A percentile compares a stretch with the other conserved stretches of the same genome.
These are phyloP conservation scores for Corynespora cassiicola DNA, from an alignment of 2,329 filamentous ascomycete genomes.

Conservation along the genomic window DNA sequence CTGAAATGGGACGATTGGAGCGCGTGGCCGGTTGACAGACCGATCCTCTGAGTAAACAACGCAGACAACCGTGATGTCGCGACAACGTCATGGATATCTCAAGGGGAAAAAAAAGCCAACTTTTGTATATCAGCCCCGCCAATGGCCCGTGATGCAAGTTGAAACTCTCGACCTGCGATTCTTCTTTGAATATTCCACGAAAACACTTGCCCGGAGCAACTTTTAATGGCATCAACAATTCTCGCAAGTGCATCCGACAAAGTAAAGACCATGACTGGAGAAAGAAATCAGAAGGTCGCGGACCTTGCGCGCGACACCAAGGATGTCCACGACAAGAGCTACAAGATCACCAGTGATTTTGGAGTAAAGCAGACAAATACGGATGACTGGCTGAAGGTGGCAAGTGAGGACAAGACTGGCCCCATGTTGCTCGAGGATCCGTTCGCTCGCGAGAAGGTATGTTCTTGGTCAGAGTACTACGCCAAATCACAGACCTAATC, in stretches of 20 bases:
- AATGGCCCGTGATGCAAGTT: too few species aligned
- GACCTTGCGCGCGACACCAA: slow-evolving; percentile 67
- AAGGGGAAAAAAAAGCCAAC: neutral
- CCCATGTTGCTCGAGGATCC: slow-evolving; percentile 75
- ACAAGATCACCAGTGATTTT: slow-evolving; percentile 76
- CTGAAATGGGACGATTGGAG: slow-evolving; percentile 15
- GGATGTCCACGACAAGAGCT: slow-evolving; percentile 61
- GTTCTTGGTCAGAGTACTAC: slow-evolving; percentile 8
- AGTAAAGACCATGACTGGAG: slow-evolving; percentile 41
- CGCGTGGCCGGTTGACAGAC: slow-evolving; percentile 21
- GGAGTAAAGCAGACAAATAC: slow-evolving; percentile 76
- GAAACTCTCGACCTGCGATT: neutral
- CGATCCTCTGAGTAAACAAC: slow-evolving; percentile 26
- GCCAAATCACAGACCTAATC: neutral
- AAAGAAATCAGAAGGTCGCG: slow-evolving; percentile 60
- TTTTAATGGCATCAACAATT: slow-evolving; percentile 44
- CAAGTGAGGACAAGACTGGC: slow-evolving; percentile 67
- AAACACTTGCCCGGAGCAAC: too few species aligned
- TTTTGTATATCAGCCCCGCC: slow-evolving; percentile 2
- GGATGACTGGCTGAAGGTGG: slow-evolving; percentile 78
- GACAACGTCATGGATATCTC: slow-evolving; percentile 12
- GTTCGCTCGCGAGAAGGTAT: slow-evolving; percentile 75
- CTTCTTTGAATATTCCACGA: too few species aligned
- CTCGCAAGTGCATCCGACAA: slow-evolving; percentile 35
- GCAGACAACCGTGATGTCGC: slow-evolving; percentile 9